phyloP scores from a whole-genome alignment of 352 stramenopile species.

The Globisporangium lucens region DNA sequence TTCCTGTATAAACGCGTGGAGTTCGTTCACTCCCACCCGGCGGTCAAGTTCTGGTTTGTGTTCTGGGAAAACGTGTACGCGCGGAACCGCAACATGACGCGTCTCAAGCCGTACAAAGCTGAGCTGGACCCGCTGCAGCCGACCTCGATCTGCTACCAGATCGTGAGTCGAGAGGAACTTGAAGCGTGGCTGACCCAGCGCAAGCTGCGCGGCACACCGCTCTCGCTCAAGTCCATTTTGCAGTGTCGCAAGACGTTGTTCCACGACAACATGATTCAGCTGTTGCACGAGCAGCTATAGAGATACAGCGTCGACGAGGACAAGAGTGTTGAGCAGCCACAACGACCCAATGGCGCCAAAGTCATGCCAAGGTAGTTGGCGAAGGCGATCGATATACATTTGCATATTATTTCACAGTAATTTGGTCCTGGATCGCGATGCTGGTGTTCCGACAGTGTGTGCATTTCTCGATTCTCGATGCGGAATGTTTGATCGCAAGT shows the following conservation, averaged over 20 bases:
- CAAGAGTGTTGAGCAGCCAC: too few species aligned
- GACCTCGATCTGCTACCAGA: slow-evolving; percentile 11
- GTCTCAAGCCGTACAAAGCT: slow-evolving; percentile 2
- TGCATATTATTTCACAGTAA: too few species aligned
- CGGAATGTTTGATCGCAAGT: too few species aligned
- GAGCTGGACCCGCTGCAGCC: slow-evolving; percentile 10
- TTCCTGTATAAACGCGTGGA: slow-evolving; percentile 34
- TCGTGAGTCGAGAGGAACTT: slow-evolving; percentile 10
- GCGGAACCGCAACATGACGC: slow-evolving; percentile 12
- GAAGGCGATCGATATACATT: too few species aligned
- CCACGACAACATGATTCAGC: too few species aligned
- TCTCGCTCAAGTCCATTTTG: neutral
- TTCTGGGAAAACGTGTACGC: slow-evolving; percentile 17
- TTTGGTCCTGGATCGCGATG: too few species aligned
- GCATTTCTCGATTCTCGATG: too few species aligned
- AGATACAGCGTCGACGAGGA: too few species aligned
- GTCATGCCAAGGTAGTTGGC: too few species aligned
- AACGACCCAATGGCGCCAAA: too few species aligned
- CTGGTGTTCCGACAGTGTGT: too few species aligned
- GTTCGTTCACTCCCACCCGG: slow-evolving; percentile 33
- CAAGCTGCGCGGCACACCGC: slow-evolving; percentile 1
- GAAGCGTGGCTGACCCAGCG: slow-evolving; percentile 3
- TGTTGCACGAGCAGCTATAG: too few species aligned
- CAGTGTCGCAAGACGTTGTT: neutral
- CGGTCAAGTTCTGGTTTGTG: slow-evolving; percentile 34